Evolutionary conservation across 2,329 filamentous ascomycete species (phyloP), one percentile per base, ranked within the genome.

Genomic region (Alternaria burnsii): DNA sequence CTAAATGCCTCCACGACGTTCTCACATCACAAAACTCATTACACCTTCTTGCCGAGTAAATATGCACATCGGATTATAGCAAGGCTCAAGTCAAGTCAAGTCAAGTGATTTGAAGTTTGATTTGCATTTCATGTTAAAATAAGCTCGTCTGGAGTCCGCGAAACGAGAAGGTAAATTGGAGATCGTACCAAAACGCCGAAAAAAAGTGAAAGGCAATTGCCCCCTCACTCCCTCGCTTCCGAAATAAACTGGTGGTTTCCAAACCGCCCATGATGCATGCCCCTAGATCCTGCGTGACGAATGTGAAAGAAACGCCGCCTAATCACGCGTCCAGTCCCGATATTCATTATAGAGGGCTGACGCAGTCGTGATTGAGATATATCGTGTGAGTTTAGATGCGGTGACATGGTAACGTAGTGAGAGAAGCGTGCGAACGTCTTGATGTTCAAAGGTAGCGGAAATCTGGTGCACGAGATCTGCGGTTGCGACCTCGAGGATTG

Each of bases 291-390:
- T 14, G 24, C 36, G 20, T 50, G 30, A 16, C 38, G 1, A n/a
- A 18, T 22, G 30, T 36, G 16, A 50, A 36, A 24, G 20, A 36
- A 50, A 50, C 32, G 46, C 46, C 46, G 46, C 18, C 2, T 50
- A 32, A 14, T 36, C 18, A 36, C 20, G 20, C 14, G 20, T 16
- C 46, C 32, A 26, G 14, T 26, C 6, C 5, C 16, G 32, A 50
- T 50, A 20, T 32, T 26, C 46, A n/a, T 97, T 97, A 91, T 97
- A 98, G 82, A 97, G 97, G 77, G 99, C 94, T 70, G 93, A 98
- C 59, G 94, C 97, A 78, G 93, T 88, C 94, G 97, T 97, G 62
- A 63, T 48, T 24, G 46, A 61, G 68, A 43, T 40, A 40, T 57
- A 56, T 53, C 28, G 14, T 52, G 46, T 55, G 40, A 44, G 34